A percentile compares a stretch with the other conserved stretches of the same genome.
These are phyloP conservation scores for Bacterosira constricta DNA, from an alignment of 108 stramenopile species.

Conservation along the genomic window DNA sequence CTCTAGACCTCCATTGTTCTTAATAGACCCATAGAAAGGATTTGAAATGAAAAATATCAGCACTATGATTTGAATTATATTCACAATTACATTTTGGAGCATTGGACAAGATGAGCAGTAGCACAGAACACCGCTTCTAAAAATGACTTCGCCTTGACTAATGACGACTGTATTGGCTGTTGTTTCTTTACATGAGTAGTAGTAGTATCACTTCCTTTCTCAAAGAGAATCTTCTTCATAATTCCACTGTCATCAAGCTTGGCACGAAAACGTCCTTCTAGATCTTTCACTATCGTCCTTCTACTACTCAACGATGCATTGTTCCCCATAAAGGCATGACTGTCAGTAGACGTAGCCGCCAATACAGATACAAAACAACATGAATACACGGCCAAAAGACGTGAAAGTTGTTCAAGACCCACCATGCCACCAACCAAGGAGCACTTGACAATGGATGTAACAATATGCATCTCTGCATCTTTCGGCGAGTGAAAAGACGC, in stretches of 20 bases:
- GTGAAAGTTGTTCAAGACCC: conserved; percentile 23
- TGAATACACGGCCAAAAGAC: conserved; percentile 24
- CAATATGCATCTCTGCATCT: conserved; percentile 22
- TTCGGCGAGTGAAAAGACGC: conserved; percentile 9
- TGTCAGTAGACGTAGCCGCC: not conserved
- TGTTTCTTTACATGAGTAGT: not conserved
- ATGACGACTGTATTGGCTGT: not conserved
- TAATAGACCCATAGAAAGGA: not conserved
- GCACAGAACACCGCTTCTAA: conserved; percentile 6
- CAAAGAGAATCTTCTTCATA: not conserved
- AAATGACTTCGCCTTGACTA: conserved; percentile 10
- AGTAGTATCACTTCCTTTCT: not conserved
- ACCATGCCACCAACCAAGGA: not conserved
- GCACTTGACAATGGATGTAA: conserved; percentile 9
- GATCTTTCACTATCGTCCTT: not conserved
- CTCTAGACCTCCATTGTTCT: not conserved
- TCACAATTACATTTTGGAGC: not conserved
- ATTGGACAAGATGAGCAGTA: conserved; percentile 23
- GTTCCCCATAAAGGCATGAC: conserved; percentile 6
- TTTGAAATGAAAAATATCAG: too few relatives aligned
- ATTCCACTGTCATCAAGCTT: conserved; percentile 11
- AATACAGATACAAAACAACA: conserved; percentile 2
- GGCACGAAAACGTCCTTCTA: not conserved
- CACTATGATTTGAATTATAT: too few relatives aligned
- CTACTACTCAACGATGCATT: too few relatives aligned